These are phyloP conservation scores for Chiua sp. DNA, from an alignment of 1,284 basidiomycete genomes.

Conservation along the genomic window DNA sequence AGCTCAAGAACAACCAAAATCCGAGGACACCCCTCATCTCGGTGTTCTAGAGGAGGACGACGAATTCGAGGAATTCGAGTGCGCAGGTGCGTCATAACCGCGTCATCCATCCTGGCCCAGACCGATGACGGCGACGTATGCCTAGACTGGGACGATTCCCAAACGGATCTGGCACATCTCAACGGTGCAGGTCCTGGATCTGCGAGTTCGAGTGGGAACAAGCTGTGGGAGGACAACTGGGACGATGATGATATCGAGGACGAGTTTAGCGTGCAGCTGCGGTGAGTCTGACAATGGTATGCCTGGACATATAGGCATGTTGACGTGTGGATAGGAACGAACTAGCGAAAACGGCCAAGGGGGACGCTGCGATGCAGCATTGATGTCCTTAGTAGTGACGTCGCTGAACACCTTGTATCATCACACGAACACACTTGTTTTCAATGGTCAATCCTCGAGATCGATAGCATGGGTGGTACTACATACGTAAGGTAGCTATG, in stretches of 20 bases:
- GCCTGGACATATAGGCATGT: neutral
- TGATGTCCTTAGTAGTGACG: slow-evolving; percentile 30
- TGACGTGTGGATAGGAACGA: slow-evolving; percentile 55
- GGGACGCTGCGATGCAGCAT: slow-evolving; percentile 63
- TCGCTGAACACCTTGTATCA: neutral
- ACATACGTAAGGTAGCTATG: neutral
- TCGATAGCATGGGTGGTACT: neutral
- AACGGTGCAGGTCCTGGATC: slow-evolving; percentile 72
- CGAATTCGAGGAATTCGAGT: slow-evolving; percentile 83
- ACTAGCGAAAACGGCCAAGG: slow-evolving; percentile 64
- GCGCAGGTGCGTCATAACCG: slow-evolving; percentile 56
- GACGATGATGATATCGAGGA: slow-evolving; percentile 99
- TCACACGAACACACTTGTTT: neutral
- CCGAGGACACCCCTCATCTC: slow-evolving; percentile 54
- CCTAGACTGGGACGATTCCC: slow-evolving; percentile 85
- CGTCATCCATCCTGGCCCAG: too few species aligned
- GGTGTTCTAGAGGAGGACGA: slow-evolving; percentile 85
- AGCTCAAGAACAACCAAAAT: slow-evolving; percentile 42
- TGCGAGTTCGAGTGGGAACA: slow-evolving; percentile 77
- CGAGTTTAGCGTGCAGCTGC: slow-evolving; percentile 94
- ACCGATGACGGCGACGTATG: neutral
- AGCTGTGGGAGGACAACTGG: slow-evolving; percentile 99
- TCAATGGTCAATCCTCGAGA: neutral
- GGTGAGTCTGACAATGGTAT: slow-evolving; percentile 61
- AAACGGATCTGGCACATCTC: slow-evolving; percentile 81